Evolutionary conservation across 495 filamentous ascomycete species (phyloP).

Genomic region (Aspergillus steynii): DNA sequence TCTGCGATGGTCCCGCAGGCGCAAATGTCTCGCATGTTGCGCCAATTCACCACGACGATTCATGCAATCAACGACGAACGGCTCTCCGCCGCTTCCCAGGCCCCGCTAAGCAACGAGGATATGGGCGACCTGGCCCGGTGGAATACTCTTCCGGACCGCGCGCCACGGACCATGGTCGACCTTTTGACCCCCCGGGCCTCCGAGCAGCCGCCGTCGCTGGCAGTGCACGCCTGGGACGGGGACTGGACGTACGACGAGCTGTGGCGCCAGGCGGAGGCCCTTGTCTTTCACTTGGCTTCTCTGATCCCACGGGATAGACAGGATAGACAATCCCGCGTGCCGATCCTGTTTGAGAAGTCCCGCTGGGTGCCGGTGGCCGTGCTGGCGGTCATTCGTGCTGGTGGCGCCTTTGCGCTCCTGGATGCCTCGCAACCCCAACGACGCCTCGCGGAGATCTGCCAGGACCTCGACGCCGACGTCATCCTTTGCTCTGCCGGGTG

Average conservation of each 20-base stretch:
- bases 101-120: no score
- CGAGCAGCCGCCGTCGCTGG: neutral
- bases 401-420: constrained; percentile 45
- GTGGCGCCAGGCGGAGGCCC: constrained; percentile 10
- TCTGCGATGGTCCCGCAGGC: no score
- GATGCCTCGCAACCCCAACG: constrained; percentile 46
- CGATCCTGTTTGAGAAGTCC: constrained; percentile 47
- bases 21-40: no score
- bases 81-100: no score
- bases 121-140: no score
- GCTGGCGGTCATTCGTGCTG: constrained; percentile 48
- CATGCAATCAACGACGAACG: no score
- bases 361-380: constrained; percentile 38
- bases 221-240: constrained; percentile 32
- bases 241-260: constrained; percentile 32
- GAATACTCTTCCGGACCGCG: no score
- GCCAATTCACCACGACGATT: no score
- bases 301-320: constrained; percentile 22
- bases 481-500: neutral
- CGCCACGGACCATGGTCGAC: no score
- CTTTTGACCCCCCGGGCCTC: no score
- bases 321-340: constrained; percentile 33
- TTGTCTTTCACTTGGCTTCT: constrained; percentile 3
- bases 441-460: constrained; percentile 27
- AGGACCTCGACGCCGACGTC: neutral